Conservation (phyloP, 1,284 basidiomycete genomes). For the Cutaneotrichosporon daszewskae region DNA sequence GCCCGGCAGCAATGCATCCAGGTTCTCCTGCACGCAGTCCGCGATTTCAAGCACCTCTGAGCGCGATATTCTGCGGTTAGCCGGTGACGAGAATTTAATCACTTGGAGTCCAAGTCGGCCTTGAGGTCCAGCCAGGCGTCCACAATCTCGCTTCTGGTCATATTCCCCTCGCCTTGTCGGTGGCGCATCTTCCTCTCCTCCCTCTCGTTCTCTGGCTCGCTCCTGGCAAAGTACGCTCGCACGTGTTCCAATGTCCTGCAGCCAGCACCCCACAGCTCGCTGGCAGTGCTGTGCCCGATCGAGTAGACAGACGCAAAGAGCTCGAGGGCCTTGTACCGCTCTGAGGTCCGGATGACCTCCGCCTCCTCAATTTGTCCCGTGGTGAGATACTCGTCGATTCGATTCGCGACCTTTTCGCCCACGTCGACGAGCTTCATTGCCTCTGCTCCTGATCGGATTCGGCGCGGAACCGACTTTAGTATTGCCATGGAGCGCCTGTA, state of each 20-base stretch:
- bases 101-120: constrained; percentile 38
- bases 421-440: constrained; percentile 39
- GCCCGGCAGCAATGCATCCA: constrained; percentile 34
- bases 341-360: constrained; percentile 28
- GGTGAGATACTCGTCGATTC: constrained; percentile 44
- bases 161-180: constrained; percentile 34
- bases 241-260: constrained; percentile 43
- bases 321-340: constrained; percentile 31
- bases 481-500: constrained; percentile 45
- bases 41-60: constrained; percentile 43
- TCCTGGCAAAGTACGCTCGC: constrained; percentile 25
- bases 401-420: constrained; percentile 41
- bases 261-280: constrained; percentile 38
- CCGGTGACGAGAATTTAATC: too few relatives aligned
- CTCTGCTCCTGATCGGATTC: constrained; percentile 40
- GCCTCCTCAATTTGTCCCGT: constrained; percentile 38
- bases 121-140: constrained; percentile 41
- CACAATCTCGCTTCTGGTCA: constrained; percentile 43
- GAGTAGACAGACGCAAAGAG: constrained; percentile 42
- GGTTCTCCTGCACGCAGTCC: constrained; percentile 33
- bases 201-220: constrained; percentile 20
- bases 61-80: constrained; percentile 32
- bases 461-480: constrained; percentile 28
- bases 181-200: constrained; percentile 27
- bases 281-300: constrained; percentile 38